phyloP scores from a whole-genome alignment of 768 basidiomycete species.

The Botryobasidium botryosum region DNA sequence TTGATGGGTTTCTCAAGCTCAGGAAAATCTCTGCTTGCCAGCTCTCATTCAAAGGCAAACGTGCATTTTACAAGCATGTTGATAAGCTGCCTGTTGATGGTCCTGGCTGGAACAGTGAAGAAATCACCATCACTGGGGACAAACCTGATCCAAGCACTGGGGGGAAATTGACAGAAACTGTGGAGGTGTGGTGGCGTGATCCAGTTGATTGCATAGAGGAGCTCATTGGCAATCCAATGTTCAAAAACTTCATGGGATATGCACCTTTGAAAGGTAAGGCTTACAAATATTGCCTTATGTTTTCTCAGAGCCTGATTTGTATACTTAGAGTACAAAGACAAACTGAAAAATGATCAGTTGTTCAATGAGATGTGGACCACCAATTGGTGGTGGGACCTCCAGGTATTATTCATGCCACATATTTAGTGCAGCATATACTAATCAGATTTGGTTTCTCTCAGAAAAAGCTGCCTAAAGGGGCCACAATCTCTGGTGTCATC shows the following conservation, averaged over 20 bases:
- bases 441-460: not conserved
- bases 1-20: constrained; percentile 2
- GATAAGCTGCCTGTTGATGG: not conserved
- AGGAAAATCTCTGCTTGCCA: not conserved
- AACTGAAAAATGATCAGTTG: constrained; percentile 16
- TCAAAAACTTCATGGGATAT: constrained; percentile 19
- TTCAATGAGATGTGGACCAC: constrained; percentile 4
- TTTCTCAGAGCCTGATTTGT: too few species aligned
- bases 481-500: constrained; percentile 5
- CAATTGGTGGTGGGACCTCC: constrained; percentile 7
- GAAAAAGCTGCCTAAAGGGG: constrained; percentile 1
- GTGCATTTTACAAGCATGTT: not conserved
- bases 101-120: not conserved
- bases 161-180: not conserved
- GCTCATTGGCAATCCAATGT: constrained; percentile 18
- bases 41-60: not conserved
- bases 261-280: constrained; percentile 17
- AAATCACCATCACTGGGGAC: not conserved
- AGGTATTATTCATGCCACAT: not conserved
- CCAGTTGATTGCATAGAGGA: constrained; percentile 18
- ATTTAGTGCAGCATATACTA: not conserved
- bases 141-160: not conserved
- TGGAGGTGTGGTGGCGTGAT: constrained; percentile 17
- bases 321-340: constrained; percentile 14
- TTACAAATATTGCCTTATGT: too few species aligned